phyloP scores from a whole-genome alignment of 495 filamentous ascomycete genomes.

The Podospora pseudoanserina region DNA sequence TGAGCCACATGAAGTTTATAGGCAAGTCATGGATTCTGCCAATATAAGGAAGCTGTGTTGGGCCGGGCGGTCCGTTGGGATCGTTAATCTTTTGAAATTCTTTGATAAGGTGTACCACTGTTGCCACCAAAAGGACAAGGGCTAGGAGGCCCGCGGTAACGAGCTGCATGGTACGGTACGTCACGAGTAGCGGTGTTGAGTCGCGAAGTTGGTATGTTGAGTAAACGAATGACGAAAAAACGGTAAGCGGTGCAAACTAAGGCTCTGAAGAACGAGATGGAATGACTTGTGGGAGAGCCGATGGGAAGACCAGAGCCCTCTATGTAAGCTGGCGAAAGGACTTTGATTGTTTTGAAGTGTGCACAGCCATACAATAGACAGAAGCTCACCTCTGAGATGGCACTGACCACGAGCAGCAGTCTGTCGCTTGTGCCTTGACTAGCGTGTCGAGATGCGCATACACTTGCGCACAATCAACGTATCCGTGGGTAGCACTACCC shows the following conservation, averaged over 20 bases:
- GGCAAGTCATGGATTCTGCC: constrained; percentile 48
- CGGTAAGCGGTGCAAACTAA: neutral
- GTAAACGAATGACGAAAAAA: neutral
- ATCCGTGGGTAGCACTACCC: neutral
- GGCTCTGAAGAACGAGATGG: neutral
- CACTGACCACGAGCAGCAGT: neutral
- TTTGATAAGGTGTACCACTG: constrained; percentile 30
- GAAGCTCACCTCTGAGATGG: neutral
- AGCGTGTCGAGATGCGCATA: neutral
- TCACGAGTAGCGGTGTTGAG: neutral
- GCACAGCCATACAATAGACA: neutral
- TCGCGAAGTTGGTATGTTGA: neutral
- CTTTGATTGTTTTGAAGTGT: neutral
- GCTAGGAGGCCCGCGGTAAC: constrained; percentile 19
- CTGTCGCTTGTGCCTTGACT: neutral
- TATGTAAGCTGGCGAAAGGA: neutral
- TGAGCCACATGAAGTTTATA: constrained; percentile 47
- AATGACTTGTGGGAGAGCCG: neutral
- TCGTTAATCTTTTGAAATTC: constrained; percentile 35
- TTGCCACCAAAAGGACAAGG: constrained; percentile 22
- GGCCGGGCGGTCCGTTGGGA: constrained; percentile 34
- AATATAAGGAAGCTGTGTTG: constrained; percentile 39
- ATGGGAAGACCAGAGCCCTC: neutral
- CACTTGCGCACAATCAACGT: neutral
- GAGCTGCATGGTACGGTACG: neutral